These are phyloP conservation scores for Populus simonii DNA, from an alignment of 345 rosid genomes.

Conservation along the genomic window DNA sequence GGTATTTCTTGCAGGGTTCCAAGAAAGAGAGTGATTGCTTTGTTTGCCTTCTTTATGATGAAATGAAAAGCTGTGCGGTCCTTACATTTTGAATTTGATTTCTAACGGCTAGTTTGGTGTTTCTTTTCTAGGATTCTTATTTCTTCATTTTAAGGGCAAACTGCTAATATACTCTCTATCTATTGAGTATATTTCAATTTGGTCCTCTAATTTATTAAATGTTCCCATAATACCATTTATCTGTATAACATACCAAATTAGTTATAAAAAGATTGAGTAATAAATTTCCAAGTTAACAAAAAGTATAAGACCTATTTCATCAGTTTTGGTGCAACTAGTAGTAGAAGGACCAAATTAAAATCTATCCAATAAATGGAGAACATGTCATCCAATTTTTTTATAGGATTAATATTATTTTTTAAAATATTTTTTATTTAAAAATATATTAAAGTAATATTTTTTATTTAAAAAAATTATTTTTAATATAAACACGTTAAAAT, in stretches of 20 bases:
- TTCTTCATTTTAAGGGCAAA: not conserved
- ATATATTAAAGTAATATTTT: not conserved
- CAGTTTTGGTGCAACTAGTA: not conserved
- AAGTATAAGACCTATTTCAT: too few species aligned
- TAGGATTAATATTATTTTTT: not conserved
- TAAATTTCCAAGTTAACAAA: too few species aligned
- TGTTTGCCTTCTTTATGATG: conserved; percentile 14
- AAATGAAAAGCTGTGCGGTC: conserved; percentile 11
- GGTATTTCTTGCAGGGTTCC: not conserved
- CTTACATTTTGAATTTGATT: conserved; percentile 19
- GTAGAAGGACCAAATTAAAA: not conserved
- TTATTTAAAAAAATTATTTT: too few species aligned
- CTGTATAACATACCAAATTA: too few species aligned
- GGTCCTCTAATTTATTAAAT: not conserved
- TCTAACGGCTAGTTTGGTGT: conserved; percentile 29
- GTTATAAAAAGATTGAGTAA: not conserved
- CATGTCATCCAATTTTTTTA: not conserved
- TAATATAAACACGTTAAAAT: too few species aligned
- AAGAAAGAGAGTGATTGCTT: conserved; percentile 2
- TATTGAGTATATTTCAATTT: not conserved
- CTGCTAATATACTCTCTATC: not conserved
- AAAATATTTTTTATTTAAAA: too few species aligned
- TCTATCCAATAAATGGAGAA: not conserved
- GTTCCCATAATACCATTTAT: not conserved
- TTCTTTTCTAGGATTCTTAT: not conserved